Evolutionary conservation across 139 green algal species (phyloP), one percentile per base, ranked within the genome.

Genomic region (Ettlia oleoabundans): DNA sequence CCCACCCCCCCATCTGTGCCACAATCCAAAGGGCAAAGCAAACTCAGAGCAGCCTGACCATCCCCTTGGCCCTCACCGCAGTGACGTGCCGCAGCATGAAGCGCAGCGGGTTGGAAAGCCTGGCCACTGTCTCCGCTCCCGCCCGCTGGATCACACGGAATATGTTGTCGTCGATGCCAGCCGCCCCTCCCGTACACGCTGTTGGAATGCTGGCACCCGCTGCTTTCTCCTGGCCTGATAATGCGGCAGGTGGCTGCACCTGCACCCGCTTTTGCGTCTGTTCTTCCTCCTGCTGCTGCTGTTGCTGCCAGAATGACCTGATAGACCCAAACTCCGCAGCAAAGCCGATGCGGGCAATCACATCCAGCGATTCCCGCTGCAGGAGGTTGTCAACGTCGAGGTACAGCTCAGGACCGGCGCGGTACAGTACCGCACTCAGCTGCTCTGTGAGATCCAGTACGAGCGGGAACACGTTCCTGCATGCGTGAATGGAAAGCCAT

Each of bases 331-430:
- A 76, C 9, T 62, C 30, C 1, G 9, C 2, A 3, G 32, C 69
- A 28, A 76, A 76, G 4, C 69, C 69, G 35, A 76, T 52, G 2
- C 42, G 42, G 1, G 38, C 69, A 28, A 76, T 76, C 28, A 76
- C 69, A 28, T 76, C 69, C 42, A 62, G 33, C 5, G 69, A 61
- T 24, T 26, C 24, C 0, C 69, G 69, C 28, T 37, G 30, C 69
- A 76, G 42, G 38, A 76, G 69, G 69, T 42, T 76, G 42, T 76
- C 69, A 2, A 76, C 28, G 69, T 76, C 69, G 32, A 76, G 33
- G 28, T 65, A 65, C 55, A 32, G 55, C 55, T 65, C 18, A 15
- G 55, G 18, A 32, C 55, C 55, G 28, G 55, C 55, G 55, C 55
- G 55, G 55, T 65, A 65, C 55, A 65, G 55, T n/a, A 41, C 69